phyloP scores from a whole-genome alignment of 2,329 filamentous ascomycete species.

The Neobulgaria alba region DNA sequence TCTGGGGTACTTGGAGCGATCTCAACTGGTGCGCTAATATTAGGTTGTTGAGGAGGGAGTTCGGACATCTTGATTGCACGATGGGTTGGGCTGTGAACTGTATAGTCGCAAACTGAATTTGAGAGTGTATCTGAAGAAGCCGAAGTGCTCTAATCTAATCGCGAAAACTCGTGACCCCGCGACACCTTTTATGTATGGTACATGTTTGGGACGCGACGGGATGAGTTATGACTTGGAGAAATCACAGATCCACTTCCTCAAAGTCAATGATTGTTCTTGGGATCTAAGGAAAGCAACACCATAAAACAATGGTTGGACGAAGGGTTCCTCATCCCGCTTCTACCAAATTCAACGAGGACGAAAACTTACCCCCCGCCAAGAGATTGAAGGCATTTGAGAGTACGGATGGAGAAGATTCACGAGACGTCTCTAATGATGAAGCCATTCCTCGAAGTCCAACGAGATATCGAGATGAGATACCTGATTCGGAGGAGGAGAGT shows the following conservation, averaged over 20 bases:
- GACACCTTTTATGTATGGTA: too few species aligned
- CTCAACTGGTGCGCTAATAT: constrained; percentile 6
- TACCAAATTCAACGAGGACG: constrained; percentile 21
- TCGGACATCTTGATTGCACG: too few species aligned
- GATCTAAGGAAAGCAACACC: constrained; percentile 6
- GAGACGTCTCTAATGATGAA: constrained; percentile 21
- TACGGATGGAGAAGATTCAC: constrained; percentile 19
- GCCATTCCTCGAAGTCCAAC: constrained; percentile 5
- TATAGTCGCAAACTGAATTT: too few species aligned
- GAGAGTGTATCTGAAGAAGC: too few species aligned
- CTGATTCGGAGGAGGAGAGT: constrained; percentile 31
- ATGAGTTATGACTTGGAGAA: too few species aligned
- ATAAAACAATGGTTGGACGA: constrained; percentile 22
- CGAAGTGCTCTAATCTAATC: too few species aligned
- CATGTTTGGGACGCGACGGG: too few species aligned
- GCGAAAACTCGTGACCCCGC: too few species aligned
- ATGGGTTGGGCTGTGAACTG: too few species aligned
- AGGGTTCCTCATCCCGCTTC: constrained; percentile 19
- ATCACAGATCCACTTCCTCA: not conserved
- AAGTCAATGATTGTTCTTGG: constrained; percentile 20
- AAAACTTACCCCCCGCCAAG: constrained; percentile 20
- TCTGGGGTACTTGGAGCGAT: constrained; percentile 16
- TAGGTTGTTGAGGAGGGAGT: too few species aligned
- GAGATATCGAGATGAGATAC: constrained; percentile 26
- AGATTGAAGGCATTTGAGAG: constrained; percentile 23